Evolutionary conservation across 1,139 yeast genomes (phyloP).

Genomic region (Kurtzmaniella quercitrusa): DNA sequence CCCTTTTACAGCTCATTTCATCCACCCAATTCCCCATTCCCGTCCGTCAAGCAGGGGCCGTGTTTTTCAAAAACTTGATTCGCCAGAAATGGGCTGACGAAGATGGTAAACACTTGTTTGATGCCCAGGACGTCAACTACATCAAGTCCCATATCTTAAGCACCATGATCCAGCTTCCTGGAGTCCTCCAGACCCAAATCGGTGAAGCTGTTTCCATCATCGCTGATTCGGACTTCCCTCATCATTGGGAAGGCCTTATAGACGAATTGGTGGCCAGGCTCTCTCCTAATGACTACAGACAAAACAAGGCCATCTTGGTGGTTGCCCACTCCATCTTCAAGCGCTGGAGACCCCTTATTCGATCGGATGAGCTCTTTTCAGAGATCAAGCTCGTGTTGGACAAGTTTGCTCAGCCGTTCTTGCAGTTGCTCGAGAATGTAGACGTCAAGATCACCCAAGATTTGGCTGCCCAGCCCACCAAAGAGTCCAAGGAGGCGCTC

Average conservation of each 20-base stretch:
- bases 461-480: constrained; percentile 22
- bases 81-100: constrained; percentile 87
- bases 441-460: constrained; percentile 60
- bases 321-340: constrained; percentile 96
- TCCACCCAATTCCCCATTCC: constrained; percentile 48
- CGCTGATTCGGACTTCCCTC: constrained; percentile 96
- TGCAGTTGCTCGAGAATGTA: constrained; percentile 59
- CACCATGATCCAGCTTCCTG: constrained; percentile 78
- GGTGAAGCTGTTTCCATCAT: constrained; percentile 91
- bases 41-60: constrained; percentile 80
- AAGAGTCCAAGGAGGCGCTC: not conserved
- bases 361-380: constrained; percentile 82
- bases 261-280: constrained; percentile 71
- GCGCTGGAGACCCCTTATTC: constrained; percentile 92
- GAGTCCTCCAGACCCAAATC: constrained; percentile 74
- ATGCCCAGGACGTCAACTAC: constrained; percentile 56
- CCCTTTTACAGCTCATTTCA: constrained; percentile 75
- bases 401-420: constrained; percentile 80
- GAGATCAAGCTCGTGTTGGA: constrained; percentile 87
- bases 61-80: constrained; percentile 85
- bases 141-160: constrained; percentile 76
- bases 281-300: constrained; percentile 58
- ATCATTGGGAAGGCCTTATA: constrained; percentile 75
- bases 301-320: constrained; percentile 79
- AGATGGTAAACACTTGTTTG: constrained; percentile 71